A percentile compares a stretch with the other conserved stretches of the same genome.
phyloP scores from a whole-genome alignment of 73 alveolate species.

The Paramecium primaurelia region DNA sequence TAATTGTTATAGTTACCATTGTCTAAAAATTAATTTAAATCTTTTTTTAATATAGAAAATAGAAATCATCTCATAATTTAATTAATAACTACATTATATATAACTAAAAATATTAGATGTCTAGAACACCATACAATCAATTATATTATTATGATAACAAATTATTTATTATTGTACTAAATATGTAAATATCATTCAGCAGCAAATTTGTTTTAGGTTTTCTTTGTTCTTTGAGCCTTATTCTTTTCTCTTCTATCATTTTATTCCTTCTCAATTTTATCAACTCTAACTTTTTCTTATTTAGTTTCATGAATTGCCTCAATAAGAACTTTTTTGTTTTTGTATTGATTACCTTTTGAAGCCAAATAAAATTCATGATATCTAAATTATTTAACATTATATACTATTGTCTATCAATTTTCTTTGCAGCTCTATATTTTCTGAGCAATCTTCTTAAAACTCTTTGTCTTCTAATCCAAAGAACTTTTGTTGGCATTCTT shows the following conservation, averaged over 20 bases:
- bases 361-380: constrained; percentile 94
- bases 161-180: neutral
- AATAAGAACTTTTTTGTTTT: constrained; percentile 94
- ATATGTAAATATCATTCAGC: constrained; percentile 26
- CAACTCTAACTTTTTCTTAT: constrained; percentile 62
- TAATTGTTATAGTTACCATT: constrained; percentile 38
- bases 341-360: constrained; percentile 97
- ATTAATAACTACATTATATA: neutral
- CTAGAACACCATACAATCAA: neutral
- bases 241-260: constrained; percentile 64
- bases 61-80: neutral
- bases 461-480: constrained; percentile 98
- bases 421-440: constrained; percentile 94
- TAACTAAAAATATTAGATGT: neutral
- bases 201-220: constrained; percentile 16
- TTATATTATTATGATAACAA: neutral
- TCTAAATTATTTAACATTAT: neutral
- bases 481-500: constrained; percentile 97
- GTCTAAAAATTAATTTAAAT: constrained; percentile 15
- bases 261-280: constrained; percentile 53
- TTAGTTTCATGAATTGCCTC: constrained; percentile 96
- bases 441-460: constrained; percentile 97
- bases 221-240: constrained; percentile 56
- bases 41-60: constrained; percentile 41
- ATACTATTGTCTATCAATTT: constrained; percentile 91